phyloP scores from a whole-genome alignment of 805 yeast genomes.

The Ogataea degrootiae region DNA sequence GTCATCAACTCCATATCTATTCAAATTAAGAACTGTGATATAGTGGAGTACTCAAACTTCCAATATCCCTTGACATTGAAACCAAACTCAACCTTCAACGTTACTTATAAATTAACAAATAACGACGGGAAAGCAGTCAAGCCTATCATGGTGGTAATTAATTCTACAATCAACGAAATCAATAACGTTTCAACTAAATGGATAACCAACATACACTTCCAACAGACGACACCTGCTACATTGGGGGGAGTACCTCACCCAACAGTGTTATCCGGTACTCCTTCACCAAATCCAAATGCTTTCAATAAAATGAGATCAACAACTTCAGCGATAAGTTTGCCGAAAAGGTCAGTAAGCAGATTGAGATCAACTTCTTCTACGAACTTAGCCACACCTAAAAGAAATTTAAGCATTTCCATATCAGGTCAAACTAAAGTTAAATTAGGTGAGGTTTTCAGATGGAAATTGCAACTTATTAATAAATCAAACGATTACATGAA shows the following conservation, averaged over 20 bases:
- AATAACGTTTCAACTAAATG: conserved; percentile 28
- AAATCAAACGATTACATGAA: conserved; percentile 45
- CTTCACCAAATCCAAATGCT: conserved; percentile 26
- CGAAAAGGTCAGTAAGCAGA: conserved; percentile 17
- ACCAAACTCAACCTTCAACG: conserved; percentile 14
- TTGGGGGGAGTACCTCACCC: conserved; percentile 1
- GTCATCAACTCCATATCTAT: conserved; percentile 15
- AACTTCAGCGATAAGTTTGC: conserved; percentile 16
- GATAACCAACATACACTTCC: conserved; percentile 35
- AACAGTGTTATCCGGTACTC: conserved; percentile 1
- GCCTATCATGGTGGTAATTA: conserved; percentile 22
- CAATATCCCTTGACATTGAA: conserved; percentile 28
- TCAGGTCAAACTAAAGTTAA: conserved; percentile 57
- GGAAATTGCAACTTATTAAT: conserved; percentile 67
- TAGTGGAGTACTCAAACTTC: conserved; percentile 16
- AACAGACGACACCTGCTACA: conserved; percentile 2
- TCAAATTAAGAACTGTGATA: conserved; percentile 21
- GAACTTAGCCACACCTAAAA: conserved; percentile 12
- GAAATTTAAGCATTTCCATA: conserved; percentile 47
- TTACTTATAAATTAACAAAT: conserved; percentile 24
- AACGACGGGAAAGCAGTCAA: conserved; percentile 24
- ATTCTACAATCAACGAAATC: conserved; percentile 16
- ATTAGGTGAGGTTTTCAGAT: conserved; percentile 54
- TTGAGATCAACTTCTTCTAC: conserved; percentile 21
- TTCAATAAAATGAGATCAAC: conserved; percentile 9